Evolutionary conservation across 495 filamentous ascomycete genomes (phyloP).

Genomic region (Aspergillus leporis): DNA sequence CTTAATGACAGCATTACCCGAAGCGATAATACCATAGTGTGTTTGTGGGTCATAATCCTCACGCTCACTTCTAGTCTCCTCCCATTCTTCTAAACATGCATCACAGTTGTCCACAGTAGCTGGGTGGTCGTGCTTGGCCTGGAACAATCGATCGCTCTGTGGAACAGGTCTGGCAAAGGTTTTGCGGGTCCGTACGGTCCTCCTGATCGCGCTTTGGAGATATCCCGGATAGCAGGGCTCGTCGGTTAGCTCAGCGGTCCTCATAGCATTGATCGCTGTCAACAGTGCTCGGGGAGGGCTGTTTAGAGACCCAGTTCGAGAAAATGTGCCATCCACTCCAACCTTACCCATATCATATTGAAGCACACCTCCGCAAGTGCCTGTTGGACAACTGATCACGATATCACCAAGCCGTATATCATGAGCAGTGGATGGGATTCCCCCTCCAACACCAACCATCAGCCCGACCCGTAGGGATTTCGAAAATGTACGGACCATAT

Average conservation of each 20-base stretch:
- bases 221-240: slow-evolving; percentile 16
- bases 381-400: slow-evolving; percentile 18
- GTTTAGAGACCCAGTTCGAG: slow-evolving; percentile 31
- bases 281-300: slow-evolving; percentile 28
- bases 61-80: slow-evolving; percentile 8
- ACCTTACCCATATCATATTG: slow-evolving; percentile 4
- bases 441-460: slow-evolving; percentile 47
- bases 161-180: slow-evolving; percentile 6
- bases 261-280: slow-evolving; percentile 25
- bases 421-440: slow-evolving; percentile 29
- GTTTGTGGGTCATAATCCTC: slow-evolving; percentile 21
- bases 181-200: slow-evolving; percentile 21
- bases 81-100: slow-evolving; percentile 9
- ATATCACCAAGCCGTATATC: slow-evolving; percentile 46
- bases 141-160: slow-evolving; percentile 26
- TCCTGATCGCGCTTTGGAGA: slow-evolving; percentile 17
- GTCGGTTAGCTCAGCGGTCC: slow-evolving; percentile 21
- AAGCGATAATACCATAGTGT: slow-evolving; percentile 43
- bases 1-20: slow-evolving; percentile 38
- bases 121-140: slow-evolving; percentile 19
- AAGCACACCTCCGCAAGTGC: slow-evolving; percentile 6
- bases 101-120: slow-evolving; percentile 16
- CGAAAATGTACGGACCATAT: slow-evolving; percentile 44
- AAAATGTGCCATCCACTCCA: slow-evolving; percentile 7
- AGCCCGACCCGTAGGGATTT: slow-evolving; percentile 37